These are phyloP conservation scores for Fragilaria radians DNA, from an alignment of 108 stramenopile genomes.

Conservation along the genomic window DNA sequence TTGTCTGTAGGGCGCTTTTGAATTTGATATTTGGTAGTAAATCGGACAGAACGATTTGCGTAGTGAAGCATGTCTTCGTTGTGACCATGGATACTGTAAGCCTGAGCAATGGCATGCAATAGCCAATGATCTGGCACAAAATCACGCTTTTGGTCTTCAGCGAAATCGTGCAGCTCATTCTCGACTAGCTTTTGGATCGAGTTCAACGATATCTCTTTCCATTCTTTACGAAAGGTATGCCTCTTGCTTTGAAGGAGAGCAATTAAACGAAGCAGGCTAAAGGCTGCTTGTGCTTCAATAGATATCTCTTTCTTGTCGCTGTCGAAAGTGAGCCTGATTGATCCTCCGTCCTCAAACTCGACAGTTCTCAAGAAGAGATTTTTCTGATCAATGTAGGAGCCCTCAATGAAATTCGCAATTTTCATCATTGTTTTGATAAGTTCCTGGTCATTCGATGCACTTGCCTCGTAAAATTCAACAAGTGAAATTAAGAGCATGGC, in stretches of 20 bases:
- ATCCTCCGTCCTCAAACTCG: not conserved
- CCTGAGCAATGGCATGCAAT: not conserved
- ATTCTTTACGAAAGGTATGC: not conserved
- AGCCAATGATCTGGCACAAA: not conserved
- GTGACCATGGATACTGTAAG: not conserved
- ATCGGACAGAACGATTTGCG: not conserved
- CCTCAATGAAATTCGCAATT: not conserved
- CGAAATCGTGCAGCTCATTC: not conserved
- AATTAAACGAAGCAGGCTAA: not conserved
- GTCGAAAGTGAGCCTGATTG: not conserved
- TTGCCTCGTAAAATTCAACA: not conserved
- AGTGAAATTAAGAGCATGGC: not conserved
- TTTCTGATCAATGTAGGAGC: not conserved
- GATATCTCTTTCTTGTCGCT: not conserved
- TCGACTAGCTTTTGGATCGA: not conserved
- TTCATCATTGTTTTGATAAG: not conserved
- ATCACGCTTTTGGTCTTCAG: not conserved
- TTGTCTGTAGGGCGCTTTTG: not conserved
- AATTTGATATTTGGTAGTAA: not conserved
- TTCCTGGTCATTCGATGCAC: not conserved
- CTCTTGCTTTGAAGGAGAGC: not conserved
- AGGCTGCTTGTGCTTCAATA: not conserved
- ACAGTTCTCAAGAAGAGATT: not conserved
- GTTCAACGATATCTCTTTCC: not conserved
- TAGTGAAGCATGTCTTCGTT: not conserved